phyloP scores from a whole-genome alignment of 306 rosid species.

The Citrullus colocynthis region DNA sequence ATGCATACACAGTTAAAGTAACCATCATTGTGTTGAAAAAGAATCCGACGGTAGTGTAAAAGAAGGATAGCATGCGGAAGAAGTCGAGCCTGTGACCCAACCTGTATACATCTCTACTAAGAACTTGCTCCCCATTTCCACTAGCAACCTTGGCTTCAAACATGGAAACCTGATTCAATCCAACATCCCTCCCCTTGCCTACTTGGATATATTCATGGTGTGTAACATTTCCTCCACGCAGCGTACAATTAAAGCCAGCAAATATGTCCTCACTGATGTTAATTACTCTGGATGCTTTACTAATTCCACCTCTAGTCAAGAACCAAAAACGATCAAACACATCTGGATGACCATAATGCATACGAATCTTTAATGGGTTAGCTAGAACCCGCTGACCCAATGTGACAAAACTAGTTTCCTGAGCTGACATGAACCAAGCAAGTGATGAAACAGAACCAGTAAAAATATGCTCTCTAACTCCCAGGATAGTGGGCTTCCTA shows the following conservation, averaged over 20 bases:
- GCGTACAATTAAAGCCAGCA: constrained; percentile 80
- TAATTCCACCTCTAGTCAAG: constrained; percentile 80
- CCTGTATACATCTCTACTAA: constrained; percentile 74
- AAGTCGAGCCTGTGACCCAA: constrained; percentile 82
- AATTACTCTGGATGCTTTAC: constrained; percentile 87
- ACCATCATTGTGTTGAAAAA: constrained; percentile 69
- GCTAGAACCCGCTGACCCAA: constrained; percentile 85
- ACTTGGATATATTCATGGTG: constrained; percentile 93
- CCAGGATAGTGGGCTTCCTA: constrained; percentile 72
- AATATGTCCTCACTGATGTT: constrained; percentile 88
- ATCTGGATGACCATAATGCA: constrained; percentile 98
- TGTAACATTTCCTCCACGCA: constrained; percentile 78
- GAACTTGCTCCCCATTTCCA: constrained; percentile 85
- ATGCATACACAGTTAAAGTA: constrained; percentile 64
- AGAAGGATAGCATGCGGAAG: constrained; percentile 73
- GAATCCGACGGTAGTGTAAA: constrained; percentile 79
- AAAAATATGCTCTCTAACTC: constrained; percentile 81
- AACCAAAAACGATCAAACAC: constrained; percentile 84
- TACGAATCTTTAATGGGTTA: constrained; percentile 66
- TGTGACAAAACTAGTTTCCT: constrained; percentile 85
- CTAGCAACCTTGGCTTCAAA: constrained; percentile 92
- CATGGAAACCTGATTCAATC: constrained; percentile 77
- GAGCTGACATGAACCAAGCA: constrained; percentile 96
- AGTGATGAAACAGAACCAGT: constrained; percentile 92
- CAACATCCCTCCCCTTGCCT: constrained; percentile 93